A percentile compares a stretch with the other conserved stretches of the same genome.
These are phyloP conservation scores for Capsella rubella DNA, from an alignment of 441 rosid species.

Conservation along the genomic window DNA sequence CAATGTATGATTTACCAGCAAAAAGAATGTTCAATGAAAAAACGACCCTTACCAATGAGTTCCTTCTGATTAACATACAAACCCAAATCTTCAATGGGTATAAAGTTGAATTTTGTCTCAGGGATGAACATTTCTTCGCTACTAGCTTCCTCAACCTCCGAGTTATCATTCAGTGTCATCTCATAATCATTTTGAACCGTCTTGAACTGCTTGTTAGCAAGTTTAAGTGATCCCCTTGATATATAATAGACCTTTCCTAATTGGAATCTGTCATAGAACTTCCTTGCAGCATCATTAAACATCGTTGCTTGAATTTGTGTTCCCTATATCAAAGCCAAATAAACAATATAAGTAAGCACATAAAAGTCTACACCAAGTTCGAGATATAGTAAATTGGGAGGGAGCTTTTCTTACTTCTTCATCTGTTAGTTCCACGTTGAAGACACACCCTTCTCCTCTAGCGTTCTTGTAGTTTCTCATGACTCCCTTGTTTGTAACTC, in stretches of 20 bases:
- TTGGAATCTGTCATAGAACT: slow-evolving; percentile 76
- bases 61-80: slow-evolving; percentile 70
- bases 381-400: neutral
- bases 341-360: slow-evolving; percentile 1
- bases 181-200: slow-evolving; percentile 92
- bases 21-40: neutral
- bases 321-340: slow-evolving; percentile 55
- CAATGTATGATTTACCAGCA: neutral
- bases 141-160: slow-evolving; percentile 83
- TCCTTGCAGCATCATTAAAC: slow-evolving; percentile 94
- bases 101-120: slow-evolving; percentile 78
- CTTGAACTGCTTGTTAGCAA: slow-evolving; percentile 89
- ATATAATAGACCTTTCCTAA: slow-evolving; percentile 88
- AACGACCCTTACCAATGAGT: slow-evolving; percentile 66
- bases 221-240: slow-evolving; percentile 79
- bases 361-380: neutral
- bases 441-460: slow-evolving; percentile 97
- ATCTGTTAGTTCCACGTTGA: slow-evolving; percentile 93
- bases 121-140: slow-evolving; percentile 73
- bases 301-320: slow-evolving; percentile 96
- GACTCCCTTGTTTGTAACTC: slow-evolving; percentile 84
- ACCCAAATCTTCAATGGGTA: slow-evolving; percentile 83
- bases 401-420: slow-evolving; percentile 70
- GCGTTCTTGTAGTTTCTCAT: slow-evolving; percentile 87
- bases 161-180: slow-evolving; percentile 85